Evolutionary conservation across 1,284 basidiomycete genomes (phyloP).

Genomic region (Xerocomus minutiporus): DNA sequence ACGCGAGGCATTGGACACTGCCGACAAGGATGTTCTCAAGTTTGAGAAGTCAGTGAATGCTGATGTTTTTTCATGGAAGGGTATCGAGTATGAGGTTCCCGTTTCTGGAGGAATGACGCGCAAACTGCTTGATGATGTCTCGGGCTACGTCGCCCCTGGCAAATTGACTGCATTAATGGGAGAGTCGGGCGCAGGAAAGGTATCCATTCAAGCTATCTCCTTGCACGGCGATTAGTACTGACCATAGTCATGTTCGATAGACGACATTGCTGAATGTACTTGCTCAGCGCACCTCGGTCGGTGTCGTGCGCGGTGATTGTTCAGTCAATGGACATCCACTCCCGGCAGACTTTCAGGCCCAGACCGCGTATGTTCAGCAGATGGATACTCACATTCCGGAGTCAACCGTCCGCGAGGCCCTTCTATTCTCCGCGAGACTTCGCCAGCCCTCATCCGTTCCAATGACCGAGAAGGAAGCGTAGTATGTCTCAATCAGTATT

Average conservation of each 20-base stretch:
- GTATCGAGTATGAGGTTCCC: constrained; percentile 46
- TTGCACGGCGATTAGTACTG: not conserved
- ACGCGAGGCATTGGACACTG: not conserved
- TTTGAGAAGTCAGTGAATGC: constrained; percentile 24
- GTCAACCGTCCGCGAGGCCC: constrained; percentile 76
- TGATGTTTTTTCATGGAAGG: constrained; percentile 58
- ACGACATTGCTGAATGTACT: constrained; percentile 81
- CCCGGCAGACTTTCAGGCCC: constrained; percentile 67
- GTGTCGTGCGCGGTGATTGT: constrained; percentile 68
- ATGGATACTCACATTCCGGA: constrained; percentile 70
- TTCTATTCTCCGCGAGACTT: constrained; percentile 77
- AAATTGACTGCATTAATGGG: constrained; percentile 76
- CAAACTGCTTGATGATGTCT: constrained; percentile 70
- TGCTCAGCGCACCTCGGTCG: constrained; percentile 68
- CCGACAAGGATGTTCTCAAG: constrained; percentile 14
- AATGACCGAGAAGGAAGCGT: constrained; percentile 70
- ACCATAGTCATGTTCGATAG: constrained; percentile 31
- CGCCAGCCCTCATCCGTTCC: constrained; percentile 71
- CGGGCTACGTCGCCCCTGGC: constrained; percentile 78
- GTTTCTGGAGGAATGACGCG: constrained; percentile 46
- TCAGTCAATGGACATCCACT: constrained; percentile 72
- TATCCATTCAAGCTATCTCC: constrained; percentile 9
- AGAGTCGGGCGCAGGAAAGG: constrained; percentile 74
- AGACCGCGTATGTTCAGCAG: constrained; percentile 72
- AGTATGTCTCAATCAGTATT: constrained; percentile 40